These are phyloP conservation scores for Neoboletus magnificus DNA, from an alignment of 768 basidiomycete species.

Conservation along the genomic window DNA sequence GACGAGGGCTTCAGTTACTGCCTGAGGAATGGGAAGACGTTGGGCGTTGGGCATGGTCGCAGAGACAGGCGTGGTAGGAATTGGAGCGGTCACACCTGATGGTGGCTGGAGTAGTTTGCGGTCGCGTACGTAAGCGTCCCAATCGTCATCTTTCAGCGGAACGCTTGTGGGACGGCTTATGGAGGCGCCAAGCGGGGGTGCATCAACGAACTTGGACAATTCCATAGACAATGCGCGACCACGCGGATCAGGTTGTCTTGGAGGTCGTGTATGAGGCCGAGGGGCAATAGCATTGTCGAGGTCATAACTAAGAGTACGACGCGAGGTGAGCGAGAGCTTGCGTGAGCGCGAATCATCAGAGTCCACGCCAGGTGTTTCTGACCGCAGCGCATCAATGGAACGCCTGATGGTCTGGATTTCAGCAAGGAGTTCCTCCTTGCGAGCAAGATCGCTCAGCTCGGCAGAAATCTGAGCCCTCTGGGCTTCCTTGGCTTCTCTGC, in stretches of 20 bases:
- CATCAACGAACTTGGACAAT: constrained; percentile 45
- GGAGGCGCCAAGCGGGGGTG: constrained; percentile 45
- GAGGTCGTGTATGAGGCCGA: constrained; percentile 63
- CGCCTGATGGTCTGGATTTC: constrained; percentile 79
- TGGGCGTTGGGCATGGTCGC: constrained; percentile 32
- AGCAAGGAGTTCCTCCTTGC: constrained; percentile 66
- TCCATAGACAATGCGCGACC: constrained; percentile 74
- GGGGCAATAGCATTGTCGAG: constrained; percentile 50
- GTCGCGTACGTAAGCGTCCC: constrained; percentile 84
- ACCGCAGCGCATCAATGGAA: constrained; percentile 73
- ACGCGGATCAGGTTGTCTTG: constrained; percentile 65
- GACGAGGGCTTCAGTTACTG: constrained; percentile 72
- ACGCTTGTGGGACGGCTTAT: constrained; percentile 70
- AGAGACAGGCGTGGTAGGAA: constrained; percentile 53
- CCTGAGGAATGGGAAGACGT: constrained; percentile 58
- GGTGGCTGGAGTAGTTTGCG: constrained; percentile 84
- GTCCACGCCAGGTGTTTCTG: constrained; percentile 55
- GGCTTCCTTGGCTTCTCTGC: constrained; percentile 30
- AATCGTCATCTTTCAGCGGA: constrained; percentile 71
- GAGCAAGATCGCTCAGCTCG: constrained; percentile 53
- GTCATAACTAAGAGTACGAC: constrained; percentile 67
- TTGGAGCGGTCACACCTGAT: constrained; percentile 75
- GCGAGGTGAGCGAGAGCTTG: constrained; percentile 61
- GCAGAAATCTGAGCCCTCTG: constrained; percentile 37
- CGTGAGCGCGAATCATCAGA: constrained; percentile 60